Base-by-base conservation (phyloP, 257 asterid species). In the Rehmannia glutinosa region DNA sequence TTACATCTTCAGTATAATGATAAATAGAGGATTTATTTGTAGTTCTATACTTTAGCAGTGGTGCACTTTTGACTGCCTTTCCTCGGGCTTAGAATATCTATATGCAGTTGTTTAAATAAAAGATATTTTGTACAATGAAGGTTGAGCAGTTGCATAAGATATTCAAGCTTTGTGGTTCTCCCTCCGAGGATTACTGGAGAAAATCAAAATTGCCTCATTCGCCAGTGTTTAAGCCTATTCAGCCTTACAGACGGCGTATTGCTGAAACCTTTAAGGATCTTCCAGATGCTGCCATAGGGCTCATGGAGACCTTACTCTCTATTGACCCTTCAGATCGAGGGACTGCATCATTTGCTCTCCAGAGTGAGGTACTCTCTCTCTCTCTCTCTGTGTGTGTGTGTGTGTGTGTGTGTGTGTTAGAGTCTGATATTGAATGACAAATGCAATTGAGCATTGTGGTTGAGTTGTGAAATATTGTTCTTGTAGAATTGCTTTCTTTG, bases 121-220 rank as follows among this genome's bases (percentile, higher is more conserved):
- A 25, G 49, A 7, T 57, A 8, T 70, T n/a, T 51, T 67, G 66
- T 66, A 43, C 33, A 25, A 49, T 83, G 71, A 76, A 89, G 98
- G 96, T 92, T 69, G 97, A 92, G 77, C 97, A 92, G 80, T 60
- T 89, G 79, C 95, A 88, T 78, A 88, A 88, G 80, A 88, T 88
- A 73, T 88, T 91, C 83, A 91, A 88, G 78, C 85, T 91, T 49
- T 88, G 96, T 74, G 97, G 98, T 63, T 92, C 97, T 42, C 98
- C 98, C 49, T 81, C 95, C 0, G 97, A 92, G 70, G 96, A 89
- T 60, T 92, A 85, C 60, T 92, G 95, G 97, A 80, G 77, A 60
- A 87, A 83, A 58, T 75, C 85, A 51, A 87, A 87, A 64, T 59
- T 87, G 68, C 91, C 95, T 45, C 82, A 88, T 77, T 83, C 97